Base-by-base conservation (phyloP, 805 yeast species). In the Hanseniaspora vineae region DNA sequence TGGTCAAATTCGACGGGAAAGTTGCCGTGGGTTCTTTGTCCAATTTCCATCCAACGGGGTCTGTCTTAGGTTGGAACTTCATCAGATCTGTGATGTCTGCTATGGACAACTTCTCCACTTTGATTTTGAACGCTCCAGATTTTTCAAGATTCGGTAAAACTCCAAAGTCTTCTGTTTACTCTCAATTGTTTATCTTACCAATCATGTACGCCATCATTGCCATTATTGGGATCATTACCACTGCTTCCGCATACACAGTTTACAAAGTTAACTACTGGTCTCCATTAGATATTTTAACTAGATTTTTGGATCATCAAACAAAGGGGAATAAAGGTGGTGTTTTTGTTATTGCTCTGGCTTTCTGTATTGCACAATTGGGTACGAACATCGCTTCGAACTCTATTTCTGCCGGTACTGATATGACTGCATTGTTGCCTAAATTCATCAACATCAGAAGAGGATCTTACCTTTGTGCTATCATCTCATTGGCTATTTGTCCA, bases 101-200 rank as follows among this genome's bases (percentile, higher is more conserved):
- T 18, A 67, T 87, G 52, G 84, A 94, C 29, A 87, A 86, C 66
- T 87, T 87, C 59, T 92, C 95, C 5, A 83, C 96, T n/a, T 72
- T 87, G 57, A 83, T 88, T 58, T 75, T 83, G 47, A 87, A 87
- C 66, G 84, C 92, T 14, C 94, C 96, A 1, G 96, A 87, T 69
- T 87, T 87, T 64, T 74, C 95, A 23, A 77, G 96, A 64, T 81
- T 86, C 66, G 83, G 95, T 10, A 74, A 71, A 52, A 78, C 77
- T 19, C 70, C 73, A 46, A 62, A 56, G 42, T 67, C 76, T 18
- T 71, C 81, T 3, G 57, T 69, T n/a, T 69, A 72, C 62, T 73
- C 86, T 1, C 87, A 80, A 62, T 58, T 71, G 42, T 57, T 82
- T 39, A 70, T 90, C 2, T 77, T 88, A 51, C 95, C 96, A 35